Percentiles rank a stretch among this genome's conserved stretches.
These are phyloP conservation scores for Cystobasidiopsis lactophilus DNA, from an alignment of 768 basidiomycete genomes.

Conservation along the genomic window DNA sequence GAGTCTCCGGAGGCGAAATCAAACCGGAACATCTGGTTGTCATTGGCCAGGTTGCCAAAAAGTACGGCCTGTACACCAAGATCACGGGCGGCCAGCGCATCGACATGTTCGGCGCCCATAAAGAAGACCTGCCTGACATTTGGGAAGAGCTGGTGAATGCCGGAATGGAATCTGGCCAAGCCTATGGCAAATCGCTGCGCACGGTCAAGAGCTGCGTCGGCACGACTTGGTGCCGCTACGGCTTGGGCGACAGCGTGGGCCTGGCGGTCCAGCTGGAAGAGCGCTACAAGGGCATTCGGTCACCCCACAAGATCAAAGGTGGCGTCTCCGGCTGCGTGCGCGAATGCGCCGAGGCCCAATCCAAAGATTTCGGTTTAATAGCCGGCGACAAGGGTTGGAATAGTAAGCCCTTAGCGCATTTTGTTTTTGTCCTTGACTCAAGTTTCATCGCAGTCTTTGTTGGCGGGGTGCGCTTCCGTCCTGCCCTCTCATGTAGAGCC, in stretches of 20 bases:
- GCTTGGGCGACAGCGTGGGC: slow-evolving; percentile 52
- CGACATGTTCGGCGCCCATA: slow-evolving; percentile 48
- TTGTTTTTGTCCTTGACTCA: not conserved
- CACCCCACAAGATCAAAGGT: slow-evolving; percentile 39
- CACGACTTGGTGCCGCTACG: slow-evolving; percentile 37
- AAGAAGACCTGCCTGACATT: slow-evolving; percentile 45
- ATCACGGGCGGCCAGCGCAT: slow-evolving; percentile 39
- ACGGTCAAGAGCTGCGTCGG: slow-evolving; percentile 60
- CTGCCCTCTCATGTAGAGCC: too few species aligned
- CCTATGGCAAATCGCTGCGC: slow-evolving; percentile 46
- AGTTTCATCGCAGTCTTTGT: slow-evolving; percentile 32
- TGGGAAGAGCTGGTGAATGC: slow-evolving; percentile 40
- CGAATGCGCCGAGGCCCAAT: slow-evolving; percentile 57
- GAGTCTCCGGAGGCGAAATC: slow-evolving; percentile 47
- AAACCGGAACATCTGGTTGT: slow-evolving; percentile 45
- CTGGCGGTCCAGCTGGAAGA: slow-evolving; percentile 50
- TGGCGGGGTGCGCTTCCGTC: slow-evolving; percentile 33
- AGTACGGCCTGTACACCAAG: slow-evolving; percentile 46
- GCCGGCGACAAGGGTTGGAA: slow-evolving; percentile 67
- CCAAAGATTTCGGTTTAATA: slow-evolving; percentile 52
- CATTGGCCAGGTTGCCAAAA: slow-evolving; percentile 43
- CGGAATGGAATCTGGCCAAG: slow-evolving; percentile 56
- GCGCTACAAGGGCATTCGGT: slow-evolving; percentile 21
- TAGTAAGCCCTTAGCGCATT: slow-evolving; percentile 22
- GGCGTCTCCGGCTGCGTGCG: slow-evolving; percentile 53